A percentile compares a stretch with the other conserved stretches of the same genome.
phyloP scores from a whole-genome alignment of 306 rosid species.

The Acacia crassicarpa region DNA sequence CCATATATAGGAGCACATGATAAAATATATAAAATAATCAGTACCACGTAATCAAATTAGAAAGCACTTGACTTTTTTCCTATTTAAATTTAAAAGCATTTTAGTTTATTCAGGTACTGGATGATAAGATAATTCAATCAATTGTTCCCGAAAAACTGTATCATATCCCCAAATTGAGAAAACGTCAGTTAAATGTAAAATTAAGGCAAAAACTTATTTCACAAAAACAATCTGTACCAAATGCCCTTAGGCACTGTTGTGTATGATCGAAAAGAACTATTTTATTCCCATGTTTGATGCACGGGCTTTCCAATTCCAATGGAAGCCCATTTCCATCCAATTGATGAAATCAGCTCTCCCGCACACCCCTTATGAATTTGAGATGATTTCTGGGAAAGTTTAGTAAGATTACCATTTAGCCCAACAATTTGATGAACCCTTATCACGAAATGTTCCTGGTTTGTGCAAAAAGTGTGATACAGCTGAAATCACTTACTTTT shows the following conservation, averaged over 20 bases:
- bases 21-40: background rate
- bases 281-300: background rate
- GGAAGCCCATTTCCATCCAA: background rate
- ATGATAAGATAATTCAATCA: background rate
- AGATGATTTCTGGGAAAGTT: background rate
- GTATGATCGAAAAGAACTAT: background rate
- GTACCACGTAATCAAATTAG: constrained; percentile 12
- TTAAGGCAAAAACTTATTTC: constrained; percentile 11
- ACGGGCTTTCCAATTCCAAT: background rate
- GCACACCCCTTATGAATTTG: background rate
- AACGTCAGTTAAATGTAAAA: constrained; percentile 16
- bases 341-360: background rate
- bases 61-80: background rate
- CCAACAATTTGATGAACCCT: background rate
- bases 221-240: background rate
- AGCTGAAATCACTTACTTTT: background rate
- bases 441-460: background rate
- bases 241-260: constrained; percentile 10
- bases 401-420: background rate
- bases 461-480: background rate
- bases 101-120: background rate
- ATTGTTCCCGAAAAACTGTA: constrained; percentile 19
- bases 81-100: background rate
- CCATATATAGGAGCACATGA: constrained; percentile 21
- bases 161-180: constrained; percentile 20